Conservation (phyloP, 805 yeast species). For the Ogataea dorogensis region DNA sequence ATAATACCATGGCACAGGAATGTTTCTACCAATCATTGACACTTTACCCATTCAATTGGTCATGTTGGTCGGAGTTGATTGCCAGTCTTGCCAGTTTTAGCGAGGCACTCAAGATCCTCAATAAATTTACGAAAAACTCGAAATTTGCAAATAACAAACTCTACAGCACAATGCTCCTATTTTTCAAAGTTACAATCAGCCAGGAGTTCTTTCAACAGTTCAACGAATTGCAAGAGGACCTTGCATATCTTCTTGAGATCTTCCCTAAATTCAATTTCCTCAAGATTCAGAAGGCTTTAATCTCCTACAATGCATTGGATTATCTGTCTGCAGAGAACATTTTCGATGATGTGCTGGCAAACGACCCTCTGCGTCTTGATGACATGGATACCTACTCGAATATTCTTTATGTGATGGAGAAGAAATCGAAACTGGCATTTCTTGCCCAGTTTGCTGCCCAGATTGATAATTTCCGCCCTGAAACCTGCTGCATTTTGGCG, state of each 20-base stretch:
- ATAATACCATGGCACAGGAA: conserved; percentile 58
- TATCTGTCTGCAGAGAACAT: conserved; percentile 74
- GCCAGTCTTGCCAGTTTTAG: conserved; percentile 59
- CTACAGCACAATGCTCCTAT: conserved; percentile 33
- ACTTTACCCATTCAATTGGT: conserved; percentile 85
- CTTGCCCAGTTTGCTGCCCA: conserved; percentile 82
- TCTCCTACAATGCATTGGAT: conserved; percentile 81
- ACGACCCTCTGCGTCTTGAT: conserved; percentile 85
- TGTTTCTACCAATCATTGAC: conserved; percentile 59
- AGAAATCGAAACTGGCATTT: conserved; percentile 76
- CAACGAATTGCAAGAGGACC: conserved; percentile 46
- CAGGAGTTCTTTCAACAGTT: conserved; percentile 81
- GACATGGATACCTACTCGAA: conserved; percentile 94
- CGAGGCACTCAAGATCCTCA: conserved; percentile 48
- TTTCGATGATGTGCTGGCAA: conserved; percentile 69
- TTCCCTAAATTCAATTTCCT: conserved; percentile 77
- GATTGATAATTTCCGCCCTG: conserved; percentile 86
- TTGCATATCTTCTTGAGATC: conserved; percentile 46
- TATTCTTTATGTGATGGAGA: conserved; percentile 90
- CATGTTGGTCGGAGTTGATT: conserved; percentile 83
- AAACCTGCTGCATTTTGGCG: conserved; percentile 91
- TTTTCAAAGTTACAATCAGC: conserved; percentile 64
- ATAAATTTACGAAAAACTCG: conserved; percentile 38
- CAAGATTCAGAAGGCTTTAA: conserved; percentile 76
- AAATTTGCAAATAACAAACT: conserved; percentile 31